Percentiles rank a stretch among this genome's conserved stretches.
These are phyloP conservation scores for Psilocybe cyanescens DNA, from an alignment of 768 basidiomycete genomes.

Conservation along the genomic window DNA sequence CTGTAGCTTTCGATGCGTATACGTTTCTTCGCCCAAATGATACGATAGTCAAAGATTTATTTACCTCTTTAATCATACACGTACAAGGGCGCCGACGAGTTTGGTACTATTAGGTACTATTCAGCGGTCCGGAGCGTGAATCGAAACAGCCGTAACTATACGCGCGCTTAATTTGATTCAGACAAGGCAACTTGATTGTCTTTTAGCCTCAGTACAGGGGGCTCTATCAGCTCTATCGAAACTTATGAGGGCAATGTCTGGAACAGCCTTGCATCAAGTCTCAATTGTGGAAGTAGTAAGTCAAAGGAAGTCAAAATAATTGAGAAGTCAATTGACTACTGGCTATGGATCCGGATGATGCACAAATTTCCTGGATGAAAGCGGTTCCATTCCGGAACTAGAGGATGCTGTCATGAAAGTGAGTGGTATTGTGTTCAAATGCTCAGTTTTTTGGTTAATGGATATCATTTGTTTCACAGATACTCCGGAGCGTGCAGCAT, in stretches of 20 bases:
- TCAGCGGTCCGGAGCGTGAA: too few relatives aligned
- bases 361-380: slow-evolving; percentile 42
- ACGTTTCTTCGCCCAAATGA: too few relatives aligned
- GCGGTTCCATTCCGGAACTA: slow-evolving; percentile 30
- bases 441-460: slow-evolving; percentile 1
- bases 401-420: slow-evolving; percentile 36
- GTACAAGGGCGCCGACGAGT: too few relatives aligned
- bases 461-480: slow-evolving; percentile 37
- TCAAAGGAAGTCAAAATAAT: neutral
- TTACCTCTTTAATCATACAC: too few relatives aligned
- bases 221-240: neutral
- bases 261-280: slow-evolving; percentile 31
- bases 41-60: too few relatives aligned
- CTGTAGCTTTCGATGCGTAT: too few relatives aligned
- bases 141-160: too few relatives aligned
- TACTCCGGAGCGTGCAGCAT: slow-evolving; percentile 20
- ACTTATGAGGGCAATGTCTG: slow-evolving; percentile 28
- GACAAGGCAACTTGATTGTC: neutral
- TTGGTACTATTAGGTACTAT: too few relatives aligned
- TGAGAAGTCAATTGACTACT: neutral
- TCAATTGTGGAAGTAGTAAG: slow-evolving; percentile 38
- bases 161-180: too few relatives aligned
- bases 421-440: slow-evolving; percentile 24
- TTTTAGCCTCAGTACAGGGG: slow-evolving; percentile 13
- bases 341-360: slow-evolving; percentile 21